Conservation (phyloP, 768 basidiomycete species). For the Mycena kentingensis region DNA sequence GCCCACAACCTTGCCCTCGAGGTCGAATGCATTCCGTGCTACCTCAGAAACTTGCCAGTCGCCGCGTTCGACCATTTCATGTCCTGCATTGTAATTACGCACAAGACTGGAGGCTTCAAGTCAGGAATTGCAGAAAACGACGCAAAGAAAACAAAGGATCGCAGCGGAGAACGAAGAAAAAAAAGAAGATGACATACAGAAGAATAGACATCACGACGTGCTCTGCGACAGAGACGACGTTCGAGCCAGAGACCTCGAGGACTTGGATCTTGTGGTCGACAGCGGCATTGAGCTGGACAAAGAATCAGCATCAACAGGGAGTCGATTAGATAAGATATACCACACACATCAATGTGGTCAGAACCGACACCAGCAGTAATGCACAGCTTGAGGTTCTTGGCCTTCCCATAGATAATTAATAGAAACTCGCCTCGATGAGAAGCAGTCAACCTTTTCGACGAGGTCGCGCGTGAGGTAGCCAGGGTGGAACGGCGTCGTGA, state of each 20-base stretch:
- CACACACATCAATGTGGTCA: constrained; percentile 73
- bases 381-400: constrained; percentile 87
- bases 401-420: constrained; percentile 42
- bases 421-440: constrained; percentile 1
- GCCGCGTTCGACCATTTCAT: constrained; percentile 86
- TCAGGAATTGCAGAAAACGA: background rate
- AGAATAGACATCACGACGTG: constrained; percentile 92
- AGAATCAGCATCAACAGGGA: background rate
- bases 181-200: too few relatives aligned
- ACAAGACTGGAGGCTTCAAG: constrained; percentile 58
- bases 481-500: constrained; percentile 86
- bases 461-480: constrained; percentile 79
- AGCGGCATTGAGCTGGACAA: constrained; percentile 64
- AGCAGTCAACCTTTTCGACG: constrained; percentile 54
- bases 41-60: constrained; percentile 87
- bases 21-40: constrained; percentile 82
- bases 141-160: background rate
- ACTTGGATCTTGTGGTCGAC: constrained; percentile 81
- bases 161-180: too few relatives aligned
- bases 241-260: constrained; percentile 85
- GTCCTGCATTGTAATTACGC: constrained; percentile 85
- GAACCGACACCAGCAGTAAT: constrained; percentile 91
- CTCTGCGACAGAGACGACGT: constrained; percentile 90
- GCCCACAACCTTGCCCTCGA: constrained; percentile 90
- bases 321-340: too few relatives aligned